phyloP scores from a whole-genome alignment of 1,139 yeast genomes.

The Tardiomyces blankii region DNA sequence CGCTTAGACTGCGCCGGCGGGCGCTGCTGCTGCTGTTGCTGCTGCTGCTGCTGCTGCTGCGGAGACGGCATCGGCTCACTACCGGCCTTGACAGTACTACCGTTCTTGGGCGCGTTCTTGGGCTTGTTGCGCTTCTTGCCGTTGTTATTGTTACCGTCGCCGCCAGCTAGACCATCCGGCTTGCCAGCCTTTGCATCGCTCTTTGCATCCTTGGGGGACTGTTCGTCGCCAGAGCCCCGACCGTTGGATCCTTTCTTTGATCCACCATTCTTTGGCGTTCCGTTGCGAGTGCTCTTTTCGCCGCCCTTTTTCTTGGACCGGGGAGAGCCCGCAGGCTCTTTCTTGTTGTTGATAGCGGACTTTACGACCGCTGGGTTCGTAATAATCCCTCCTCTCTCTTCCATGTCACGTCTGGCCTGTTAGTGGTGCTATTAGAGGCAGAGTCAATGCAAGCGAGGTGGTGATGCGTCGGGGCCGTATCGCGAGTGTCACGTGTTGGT shows the following conservation, averaged over 20 bases:
- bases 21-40: neutral
- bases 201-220: no score
- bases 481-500: no score
- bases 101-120: conserved; percentile 1
- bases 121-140: neutral
- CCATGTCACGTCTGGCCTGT: no score
- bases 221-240: no score
- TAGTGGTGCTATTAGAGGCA: no score
- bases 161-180: neutral
- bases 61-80: conserved; percentile 1
- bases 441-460: no score
- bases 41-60: neutral
- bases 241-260: no score
- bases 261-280: conserved; percentile 1
- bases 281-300: conserved; percentile 2
- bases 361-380: conserved; percentile 20
- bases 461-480: no score
- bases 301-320: conserved; percentile 1
- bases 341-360: conserved; percentile 14
- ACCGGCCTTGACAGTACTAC: conserved; percentile 1
- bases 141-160: neutral
- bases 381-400: conserved; percentile 8
- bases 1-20: neutral
- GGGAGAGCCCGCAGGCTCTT: neutral
- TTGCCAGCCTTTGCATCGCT: no score